Conservation (phyloP, 1,284 basidiomycete species). For the Hymenochaete sp. region DNA sequence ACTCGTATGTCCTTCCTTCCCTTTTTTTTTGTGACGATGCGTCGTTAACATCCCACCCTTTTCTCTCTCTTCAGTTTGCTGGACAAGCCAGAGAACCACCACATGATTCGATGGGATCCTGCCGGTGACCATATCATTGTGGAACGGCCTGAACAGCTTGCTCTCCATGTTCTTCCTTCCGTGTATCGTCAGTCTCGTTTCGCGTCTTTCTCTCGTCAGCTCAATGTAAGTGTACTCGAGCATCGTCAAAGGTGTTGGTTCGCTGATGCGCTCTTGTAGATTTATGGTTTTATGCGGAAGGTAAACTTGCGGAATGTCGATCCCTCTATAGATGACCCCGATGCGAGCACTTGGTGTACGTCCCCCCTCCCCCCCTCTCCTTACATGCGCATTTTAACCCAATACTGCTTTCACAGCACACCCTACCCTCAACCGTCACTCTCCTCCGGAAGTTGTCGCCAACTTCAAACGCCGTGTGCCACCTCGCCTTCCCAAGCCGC, state of each 20-base stretch:
- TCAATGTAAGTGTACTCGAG: constrained; percentile 60
- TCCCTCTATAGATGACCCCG: constrained; percentile 84
- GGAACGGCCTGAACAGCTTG: constrained; percentile 81
- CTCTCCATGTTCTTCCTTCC: constrained; percentile 79
- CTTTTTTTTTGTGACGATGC: constrained; percentile 8
- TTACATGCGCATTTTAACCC: not conserved
- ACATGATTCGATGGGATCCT: constrained; percentile 90
- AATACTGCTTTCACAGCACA: constrained; percentile 47
- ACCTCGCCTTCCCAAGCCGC: constrained; percentile 76
- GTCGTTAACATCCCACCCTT: constrained; percentile 12
- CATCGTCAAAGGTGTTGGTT: constrained; percentile 21
- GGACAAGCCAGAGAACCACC: constrained; percentile 77
- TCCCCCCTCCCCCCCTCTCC: constrained; percentile 19
- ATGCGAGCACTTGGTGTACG: constrained; percentile 90
- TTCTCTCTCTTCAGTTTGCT: constrained; percentile 46
- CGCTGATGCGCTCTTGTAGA: constrained; percentile 38
- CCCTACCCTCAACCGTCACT: constrained; percentile 79
- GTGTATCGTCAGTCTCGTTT: constrained; percentile 90
- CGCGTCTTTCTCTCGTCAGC: constrained; percentile 87
- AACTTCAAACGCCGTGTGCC: constrained; percentile 89
- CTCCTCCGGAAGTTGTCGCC: constrained; percentile 76
- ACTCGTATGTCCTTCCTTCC: constrained; percentile 50
- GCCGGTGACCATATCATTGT: constrained; percentile 88
- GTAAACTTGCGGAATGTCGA: constrained; percentile 87
- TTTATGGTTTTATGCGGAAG: constrained; percentile 94